Conservation (phyloP, 2,329 filamentous ascomycete species). For the Beauveria australis region DNA sequence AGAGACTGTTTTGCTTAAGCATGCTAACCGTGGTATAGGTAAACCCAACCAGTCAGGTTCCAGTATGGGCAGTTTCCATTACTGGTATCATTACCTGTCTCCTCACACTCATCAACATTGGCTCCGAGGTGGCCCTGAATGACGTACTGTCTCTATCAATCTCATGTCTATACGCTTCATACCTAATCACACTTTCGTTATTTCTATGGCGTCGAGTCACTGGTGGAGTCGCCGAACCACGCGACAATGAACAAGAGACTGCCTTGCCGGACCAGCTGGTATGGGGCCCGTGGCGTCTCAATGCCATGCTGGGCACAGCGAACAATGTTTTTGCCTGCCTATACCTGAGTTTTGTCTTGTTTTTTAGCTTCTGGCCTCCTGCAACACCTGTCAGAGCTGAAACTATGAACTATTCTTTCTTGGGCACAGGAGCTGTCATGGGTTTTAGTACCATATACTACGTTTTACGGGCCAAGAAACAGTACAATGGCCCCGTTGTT, state of each 20-base stretch:
- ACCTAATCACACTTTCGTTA: conserved; percentile 21
- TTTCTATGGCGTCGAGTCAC: conserved; percentile 24
- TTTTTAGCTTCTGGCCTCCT: conserved; percentile 47
- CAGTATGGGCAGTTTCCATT: conserved; percentile 20
- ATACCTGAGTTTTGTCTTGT: conserved; percentile 46
- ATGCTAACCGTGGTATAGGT: conserved; percentile 18
- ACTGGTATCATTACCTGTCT: conserved; percentile 22
- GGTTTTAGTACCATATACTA: conserved; percentile 41
- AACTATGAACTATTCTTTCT: conserved; percentile 39
- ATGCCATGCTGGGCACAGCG: conserved; percentile 39
- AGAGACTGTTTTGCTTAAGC: background rate
- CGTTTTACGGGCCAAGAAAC: conserved; percentile 29
- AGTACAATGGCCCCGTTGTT: conserved; percentile 37
- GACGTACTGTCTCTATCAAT: conserved; percentile 22
- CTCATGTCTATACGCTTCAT: conserved; percentile 23
- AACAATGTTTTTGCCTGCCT: conserved; percentile 47
- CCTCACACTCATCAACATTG: conserved; percentile 26
- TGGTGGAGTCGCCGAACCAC: conserved; percentile 23
- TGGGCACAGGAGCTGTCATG: conserved; percentile 33
- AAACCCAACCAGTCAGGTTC: conserved; percentile 18
- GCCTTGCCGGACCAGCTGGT: conserved; percentile 21
- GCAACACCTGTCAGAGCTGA: conserved; percentile 17
- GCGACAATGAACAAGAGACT: conserved; percentile 14
- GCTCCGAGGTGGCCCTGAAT: conserved; percentile 22
- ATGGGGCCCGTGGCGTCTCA: conserved; percentile 50